Conservation (phyloP, 1,284 basidiomycete species). For the Puccinia hordei region DNA sequence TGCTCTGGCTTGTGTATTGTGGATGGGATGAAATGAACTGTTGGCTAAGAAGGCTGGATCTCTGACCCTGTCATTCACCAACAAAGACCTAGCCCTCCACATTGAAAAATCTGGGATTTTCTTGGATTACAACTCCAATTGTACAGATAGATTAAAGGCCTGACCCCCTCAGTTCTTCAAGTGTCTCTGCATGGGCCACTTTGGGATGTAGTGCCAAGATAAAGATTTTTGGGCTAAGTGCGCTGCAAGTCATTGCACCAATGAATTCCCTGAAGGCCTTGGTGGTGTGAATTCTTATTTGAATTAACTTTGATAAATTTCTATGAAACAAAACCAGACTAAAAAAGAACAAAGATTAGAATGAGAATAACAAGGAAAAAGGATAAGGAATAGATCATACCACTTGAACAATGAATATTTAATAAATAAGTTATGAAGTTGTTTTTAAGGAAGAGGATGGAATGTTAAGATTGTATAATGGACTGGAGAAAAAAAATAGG, state of each 20-base stretch:
- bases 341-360: too few relatives aligned
- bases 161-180: constrained; percentile 1
- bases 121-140: neutral
- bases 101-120: neutral
- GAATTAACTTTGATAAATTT: too few relatives aligned
- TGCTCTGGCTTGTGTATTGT: neutral
- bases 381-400: too few relatives aligned
- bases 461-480: too few relatives aligned
- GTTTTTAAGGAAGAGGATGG: too few relatives aligned
- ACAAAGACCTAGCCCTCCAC: neutral
- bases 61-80: neutral
- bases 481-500: too few relatives aligned
- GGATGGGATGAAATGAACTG: neutral
- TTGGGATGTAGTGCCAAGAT: neutral
- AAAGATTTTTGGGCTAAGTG: constrained; percentile 7
- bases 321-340: too few relatives aligned
- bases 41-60: neutral
- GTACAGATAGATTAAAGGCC: neutral
- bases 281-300: neutral
- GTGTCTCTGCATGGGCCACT: constrained; percentile 15
- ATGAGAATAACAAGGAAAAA: too few relatives aligned
- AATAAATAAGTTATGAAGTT: too few relatives aligned
- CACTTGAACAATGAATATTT: too few relatives aligned
- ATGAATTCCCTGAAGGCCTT: constrained; percentile 5
- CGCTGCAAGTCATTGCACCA: neutral